phyloP scores from a whole-genome alignment of 352 stramenopile species.

The Phytophthora crassamura region DNA sequence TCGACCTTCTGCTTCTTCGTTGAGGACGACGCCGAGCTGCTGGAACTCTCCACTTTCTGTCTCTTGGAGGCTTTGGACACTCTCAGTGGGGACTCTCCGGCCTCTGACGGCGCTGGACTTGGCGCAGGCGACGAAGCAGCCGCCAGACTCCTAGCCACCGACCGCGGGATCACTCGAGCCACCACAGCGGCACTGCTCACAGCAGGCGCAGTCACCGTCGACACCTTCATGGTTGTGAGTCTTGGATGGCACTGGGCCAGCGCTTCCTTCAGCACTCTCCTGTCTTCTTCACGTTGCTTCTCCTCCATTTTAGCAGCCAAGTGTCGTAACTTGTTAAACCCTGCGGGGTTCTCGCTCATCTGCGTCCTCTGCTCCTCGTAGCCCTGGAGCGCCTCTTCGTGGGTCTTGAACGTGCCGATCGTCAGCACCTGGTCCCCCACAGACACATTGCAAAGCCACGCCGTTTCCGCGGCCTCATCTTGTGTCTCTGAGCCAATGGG shows the following conservation, averaged over 20 bases:
- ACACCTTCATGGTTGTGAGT: conserved; percentile 39
- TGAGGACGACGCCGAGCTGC: neutral
- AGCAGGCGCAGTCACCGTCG: conserved; percentile 15
- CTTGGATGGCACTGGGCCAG: conserved; percentile 50
- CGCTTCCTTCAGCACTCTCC: conserved; percentile 45
- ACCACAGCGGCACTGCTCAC: conserved; percentile 1
- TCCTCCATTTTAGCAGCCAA: conserved; percentile 23
- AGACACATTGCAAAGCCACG: conserved; percentile 65
- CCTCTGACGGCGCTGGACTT: conserved; percentile 24
- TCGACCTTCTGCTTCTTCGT: conserved; percentile 29
- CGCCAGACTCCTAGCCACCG: conserved; percentile 19
- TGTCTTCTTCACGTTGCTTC: conserved; percentile 40
- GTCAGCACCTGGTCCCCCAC: conserved; percentile 48
- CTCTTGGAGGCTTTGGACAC: conserved; percentile 24
- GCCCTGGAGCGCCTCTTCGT: conserved; percentile 45
- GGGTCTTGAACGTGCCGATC: conserved; percentile 44
- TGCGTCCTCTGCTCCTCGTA: conserved; percentile 52
- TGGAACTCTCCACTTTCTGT: conserved; percentile 21
- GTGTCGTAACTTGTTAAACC: conserved; percentile 39
- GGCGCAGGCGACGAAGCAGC: conserved; percentile 12
- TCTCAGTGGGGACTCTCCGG: conserved; percentile 27
- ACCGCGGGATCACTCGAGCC: conserved; percentile 12
- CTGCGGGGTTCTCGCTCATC: conserved; percentile 31
- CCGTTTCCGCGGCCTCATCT: conserved; percentile 11
- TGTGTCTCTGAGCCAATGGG: conserved; percentile 1